These are phyloP conservation scores for Nannochloropsis gaditana DNA, from an alignment of 108 stramenopile species.

Conservation along the genomic window DNA sequence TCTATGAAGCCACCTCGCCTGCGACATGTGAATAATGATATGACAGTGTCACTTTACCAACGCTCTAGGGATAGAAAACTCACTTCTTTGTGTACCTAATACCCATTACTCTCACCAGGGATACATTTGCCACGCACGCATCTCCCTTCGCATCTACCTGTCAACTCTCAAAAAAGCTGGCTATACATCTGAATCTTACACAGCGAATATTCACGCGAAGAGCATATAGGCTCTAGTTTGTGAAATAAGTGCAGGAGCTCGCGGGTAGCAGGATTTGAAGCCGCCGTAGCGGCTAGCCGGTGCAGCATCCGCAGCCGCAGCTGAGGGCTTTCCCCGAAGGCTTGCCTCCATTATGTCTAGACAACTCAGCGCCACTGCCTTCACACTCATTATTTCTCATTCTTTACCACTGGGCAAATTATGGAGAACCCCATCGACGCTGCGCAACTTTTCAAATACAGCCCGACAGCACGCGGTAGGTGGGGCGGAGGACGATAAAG, in stretches of 20 bases:
- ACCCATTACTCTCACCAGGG: too few species aligned
- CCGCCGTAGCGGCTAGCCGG: background rate
- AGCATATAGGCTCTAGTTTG: background rate
- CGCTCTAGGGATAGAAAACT: too few species aligned
- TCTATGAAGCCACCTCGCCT: too few species aligned
- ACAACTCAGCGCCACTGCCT: background rate
- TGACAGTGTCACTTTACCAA: too few species aligned
- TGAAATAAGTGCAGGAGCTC: too few species aligned
- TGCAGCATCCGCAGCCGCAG: background rate
- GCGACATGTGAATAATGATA: too few species aligned
- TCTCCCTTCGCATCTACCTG: background rate
- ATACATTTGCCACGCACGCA: conserved; percentile 16
- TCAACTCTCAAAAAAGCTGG: background rate
- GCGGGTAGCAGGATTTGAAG: background rate
- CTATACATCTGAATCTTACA: background rate
- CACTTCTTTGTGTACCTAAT: too few species aligned
- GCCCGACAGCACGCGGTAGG: background rate
- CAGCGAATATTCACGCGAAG: background rate
- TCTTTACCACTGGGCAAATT: background rate
- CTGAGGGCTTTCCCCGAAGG: background rate
- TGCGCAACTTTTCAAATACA: background rate
- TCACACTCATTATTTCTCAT: background rate
- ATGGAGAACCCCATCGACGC: background rate
- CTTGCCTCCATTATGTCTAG: background rate
- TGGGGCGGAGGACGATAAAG: background rate